Evolutionary conservation across 345 rosid species (phyloP).

Genomic region (Rhodamnia rubescens): DNA sequence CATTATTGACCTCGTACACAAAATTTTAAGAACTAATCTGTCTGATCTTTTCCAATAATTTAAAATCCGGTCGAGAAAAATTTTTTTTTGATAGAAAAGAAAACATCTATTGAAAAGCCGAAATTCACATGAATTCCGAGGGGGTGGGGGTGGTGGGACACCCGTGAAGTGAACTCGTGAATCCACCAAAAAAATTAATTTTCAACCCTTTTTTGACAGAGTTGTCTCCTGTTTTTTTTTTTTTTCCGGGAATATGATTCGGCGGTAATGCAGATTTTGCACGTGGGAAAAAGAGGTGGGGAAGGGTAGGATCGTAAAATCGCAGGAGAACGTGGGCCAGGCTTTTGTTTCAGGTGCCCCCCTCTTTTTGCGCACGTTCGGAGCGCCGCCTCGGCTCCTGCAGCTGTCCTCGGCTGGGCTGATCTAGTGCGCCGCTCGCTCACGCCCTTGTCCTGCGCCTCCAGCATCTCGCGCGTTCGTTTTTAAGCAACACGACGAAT

Average conservation of each 20-base stretch:
- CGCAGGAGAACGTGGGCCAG: background rate
- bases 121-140: background rate
- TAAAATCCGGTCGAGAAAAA: background rate
- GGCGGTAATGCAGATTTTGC: background rate
- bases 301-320: background rate
- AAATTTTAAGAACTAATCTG: fast-evolving
- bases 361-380: background rate
- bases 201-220: background rate
- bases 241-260: too few species aligned
- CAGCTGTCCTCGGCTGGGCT: background rate
- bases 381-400: conserved; percentile 1
- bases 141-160: background rate
- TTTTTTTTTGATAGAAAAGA: too few species aligned
- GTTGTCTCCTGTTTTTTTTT: too few species aligned
- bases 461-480: background rate
- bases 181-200: background rate
- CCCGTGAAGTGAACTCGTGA: background rate
- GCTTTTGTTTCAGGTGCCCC: background rate
- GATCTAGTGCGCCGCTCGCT: background rate
- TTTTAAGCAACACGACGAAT: background rate
- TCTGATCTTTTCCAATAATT: background rate
- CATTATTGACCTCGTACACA: background rate
- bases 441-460: background rate
- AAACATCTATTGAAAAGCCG: background rate
- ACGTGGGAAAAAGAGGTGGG: too few species aligned